Evolutionary conservation across 2,329 filamentous ascomycete genomes (phyloP), one percentile per base, ranked within the genome.

Genomic region (Cryoendolithus antarcticus): DNA sequence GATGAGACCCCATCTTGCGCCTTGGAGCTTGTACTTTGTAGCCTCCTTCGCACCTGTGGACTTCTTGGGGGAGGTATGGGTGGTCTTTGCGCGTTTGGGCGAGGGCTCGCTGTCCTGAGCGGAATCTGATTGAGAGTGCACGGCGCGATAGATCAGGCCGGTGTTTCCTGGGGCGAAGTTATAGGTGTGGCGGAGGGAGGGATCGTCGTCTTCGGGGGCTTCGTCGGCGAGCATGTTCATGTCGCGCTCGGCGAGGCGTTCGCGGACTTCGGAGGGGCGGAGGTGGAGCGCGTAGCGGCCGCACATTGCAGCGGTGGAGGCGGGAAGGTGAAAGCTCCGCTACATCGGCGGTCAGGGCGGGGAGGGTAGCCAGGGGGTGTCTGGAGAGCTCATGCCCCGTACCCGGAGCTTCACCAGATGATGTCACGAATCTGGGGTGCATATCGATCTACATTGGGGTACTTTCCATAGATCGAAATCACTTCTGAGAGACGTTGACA

Each of bases 1-100:
- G 9, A 96, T 70, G 5, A 98, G 71, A 0, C 89, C 91, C 91
- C 91, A 98, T 71, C 86, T 89, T 83, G 96, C 96, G 2, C 78
- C 71, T 58, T 95, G 86, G 6, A 98, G 66, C 59, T 83, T 89
- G 65, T 93, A 94, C 48, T 64, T 76, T 7, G 70, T 69, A 27
- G 24, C 24, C 24, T 51, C 51, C 30, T 51, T 56, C 32, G 47
- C 39, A 8, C 47, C 48, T 37, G 54, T 44, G 28, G 44, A 40
- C 35, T 38, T 39, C 32, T 49, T 35, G 7, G 38, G 33, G 19
- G 42, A 27, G 28, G 32, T 9, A 24, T 52, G 45, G 24, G 51
- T 45, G 31, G 44, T 41, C 37, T 52, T 53, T 9, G 48, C 38
- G 19, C 45, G 44, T 38, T 54, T 52, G 3, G 48, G 44, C 4